These are phyloP conservation scores for Thinopyrum elongatum DNA, from an alignment of 176 grass and related monocot species.

Conservation along the genomic window DNA sequence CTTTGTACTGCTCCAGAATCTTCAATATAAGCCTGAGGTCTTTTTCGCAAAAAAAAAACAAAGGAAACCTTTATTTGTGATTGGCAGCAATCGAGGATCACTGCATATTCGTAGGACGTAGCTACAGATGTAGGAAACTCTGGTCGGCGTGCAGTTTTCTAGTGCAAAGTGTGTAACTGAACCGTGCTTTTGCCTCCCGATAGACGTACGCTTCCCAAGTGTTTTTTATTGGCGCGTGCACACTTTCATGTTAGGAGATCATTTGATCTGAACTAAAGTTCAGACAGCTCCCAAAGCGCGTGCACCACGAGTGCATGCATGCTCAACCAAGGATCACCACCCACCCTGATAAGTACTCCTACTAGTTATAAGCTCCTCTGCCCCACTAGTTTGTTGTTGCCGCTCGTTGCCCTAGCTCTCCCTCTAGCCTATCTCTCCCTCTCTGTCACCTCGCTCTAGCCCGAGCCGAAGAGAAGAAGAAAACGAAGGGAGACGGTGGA, in stretches of 20 bases:
- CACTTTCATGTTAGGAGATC: conserved; percentile 10
- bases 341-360: not conserved
- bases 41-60: too few relatives aligned
- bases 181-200: not conserved
- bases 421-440: too few relatives aligned
- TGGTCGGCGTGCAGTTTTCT: not conserved
- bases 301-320: conserved; percentile 7
- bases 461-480: too few relatives aligned
- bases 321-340: not conserved
- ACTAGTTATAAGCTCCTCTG: too few relatives aligned
- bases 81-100: not conserved
- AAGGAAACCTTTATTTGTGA: not conserved
- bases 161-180: not conserved
- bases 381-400: too few relatives aligned
- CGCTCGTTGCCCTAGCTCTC: too few relatives aligned
- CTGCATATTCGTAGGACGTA: not conserved
- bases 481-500: too few relatives aligned
- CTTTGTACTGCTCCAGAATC: too few relatives aligned
- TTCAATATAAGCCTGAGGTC: too few relatives aligned
- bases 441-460: too few relatives aligned
- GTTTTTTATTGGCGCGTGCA: not conserved
- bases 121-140: not conserved
- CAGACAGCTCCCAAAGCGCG: not conserved
- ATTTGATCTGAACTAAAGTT: conserved; percentile 36
- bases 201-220: not conserved